These are phyloP conservation scores for Cladosporium sp. DNA, from an alignment of 2,329 filamentous ascomycete genomes.

Conservation along the genomic window DNA sequence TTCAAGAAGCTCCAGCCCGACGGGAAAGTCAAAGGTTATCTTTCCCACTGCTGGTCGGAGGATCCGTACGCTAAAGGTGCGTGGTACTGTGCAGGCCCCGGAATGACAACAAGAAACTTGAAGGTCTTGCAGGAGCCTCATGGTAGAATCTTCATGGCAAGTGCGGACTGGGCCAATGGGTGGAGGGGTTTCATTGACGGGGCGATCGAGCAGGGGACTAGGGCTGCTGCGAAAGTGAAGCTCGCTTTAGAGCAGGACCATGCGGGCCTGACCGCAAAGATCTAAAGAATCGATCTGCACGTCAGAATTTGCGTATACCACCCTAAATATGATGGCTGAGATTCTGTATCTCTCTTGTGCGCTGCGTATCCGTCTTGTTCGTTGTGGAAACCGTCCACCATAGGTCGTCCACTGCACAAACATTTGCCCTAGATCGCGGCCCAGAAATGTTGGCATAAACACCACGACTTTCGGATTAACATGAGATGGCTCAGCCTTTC, in stretches of 20 bases:
- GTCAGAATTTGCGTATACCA: too few relatives aligned
- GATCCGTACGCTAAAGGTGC: slow-evolving; percentile 27
- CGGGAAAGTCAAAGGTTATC: not conserved
- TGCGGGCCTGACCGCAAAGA: not conserved
- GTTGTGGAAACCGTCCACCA: too few relatives aligned
- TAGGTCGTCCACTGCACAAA: too few relatives aligned
- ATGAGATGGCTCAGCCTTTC: too few relatives aligned
- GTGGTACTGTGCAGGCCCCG: slow-evolving; percentile 20
- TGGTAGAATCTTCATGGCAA: slow-evolving; percentile 28
- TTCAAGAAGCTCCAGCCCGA: not conserved
- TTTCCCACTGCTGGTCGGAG: slow-evolving; percentile 26
- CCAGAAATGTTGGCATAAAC: too few relatives aligned
- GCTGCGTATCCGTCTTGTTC: too few relatives aligned
- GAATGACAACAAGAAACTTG: slow-evolving; percentile 18
- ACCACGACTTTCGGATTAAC: too few relatives aligned
- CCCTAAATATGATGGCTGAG: too few relatives aligned
- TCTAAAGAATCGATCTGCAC: not conserved
- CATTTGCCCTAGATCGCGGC: too few relatives aligned
- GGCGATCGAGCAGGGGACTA: slow-evolving; percentile 27
- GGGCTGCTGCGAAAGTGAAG: slow-evolving; percentile 9
- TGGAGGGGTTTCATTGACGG: slow-evolving; percentile 33
- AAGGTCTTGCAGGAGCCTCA: slow-evolving; percentile 23
- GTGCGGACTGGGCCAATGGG: slow-evolving; percentile 31
- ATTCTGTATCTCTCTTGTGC: too few relatives aligned
- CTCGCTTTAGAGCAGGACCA: not conserved